phyloP scores from a whole-genome alignment of 2,329 filamentous ascomycete genomes.

The Sporothrix pallida region DNA sequence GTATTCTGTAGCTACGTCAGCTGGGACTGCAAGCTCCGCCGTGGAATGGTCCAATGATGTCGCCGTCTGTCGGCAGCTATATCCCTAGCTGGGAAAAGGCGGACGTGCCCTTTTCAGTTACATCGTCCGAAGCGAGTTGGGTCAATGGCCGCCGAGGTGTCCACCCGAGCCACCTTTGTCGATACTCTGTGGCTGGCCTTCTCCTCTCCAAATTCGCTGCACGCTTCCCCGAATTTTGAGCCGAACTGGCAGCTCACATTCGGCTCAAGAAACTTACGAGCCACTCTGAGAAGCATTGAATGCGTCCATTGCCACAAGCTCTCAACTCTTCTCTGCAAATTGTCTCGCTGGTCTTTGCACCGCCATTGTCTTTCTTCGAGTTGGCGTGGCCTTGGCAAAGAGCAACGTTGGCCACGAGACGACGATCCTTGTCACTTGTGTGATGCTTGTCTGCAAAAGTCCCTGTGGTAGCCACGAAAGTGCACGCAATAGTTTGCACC shows the following conservation, averaged over 20 bases:
- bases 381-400: not conserved
- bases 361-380: not conserved
- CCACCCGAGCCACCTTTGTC: not conserved
- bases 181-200: not conserved
- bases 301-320: too few relatives aligned
- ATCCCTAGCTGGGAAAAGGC: slow-evolving; percentile 10
- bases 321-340: too few relatives aligned
- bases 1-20: not conserved
- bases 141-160: slow-evolving; percentile 19
- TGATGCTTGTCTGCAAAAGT: not conserved
- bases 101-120: slow-evolving; percentile 19
- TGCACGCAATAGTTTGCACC: not conserved
- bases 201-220: not conserved
- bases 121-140: slow-evolving; percentile 14
- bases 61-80: slow-evolving; percentile 8
- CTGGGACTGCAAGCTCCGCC: not conserved
- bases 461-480: not conserved
- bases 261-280: not conserved
- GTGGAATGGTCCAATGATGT: slow-evolving; percentile 2
- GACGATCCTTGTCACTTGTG: not conserved
- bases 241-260: not conserved
- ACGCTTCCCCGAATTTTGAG: not conserved
- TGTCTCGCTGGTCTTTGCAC: slow-evolving; percentile 9
- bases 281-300: not conserved
- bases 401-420: not conserved